phyloP scores from a whole-genome alignment of 1,284 basidiomycete genomes.

The Fomitiporia mediterranea region DNA sequence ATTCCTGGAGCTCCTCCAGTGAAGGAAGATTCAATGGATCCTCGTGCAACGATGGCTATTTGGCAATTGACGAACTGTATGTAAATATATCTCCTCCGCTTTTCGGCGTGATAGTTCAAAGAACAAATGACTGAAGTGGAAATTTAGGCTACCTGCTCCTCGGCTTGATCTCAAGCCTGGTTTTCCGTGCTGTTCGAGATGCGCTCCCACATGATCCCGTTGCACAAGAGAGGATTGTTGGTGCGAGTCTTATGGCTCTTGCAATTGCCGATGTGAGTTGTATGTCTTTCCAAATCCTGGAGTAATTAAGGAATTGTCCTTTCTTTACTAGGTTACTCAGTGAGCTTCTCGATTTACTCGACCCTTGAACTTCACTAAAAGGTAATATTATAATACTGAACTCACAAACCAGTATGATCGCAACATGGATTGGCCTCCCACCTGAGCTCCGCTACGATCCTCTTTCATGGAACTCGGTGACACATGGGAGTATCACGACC shows the following conservation, averaged over 20 bases:
- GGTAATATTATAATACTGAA: background rate
- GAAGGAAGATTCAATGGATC: slow-evolving; percentile 35
- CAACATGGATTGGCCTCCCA: slow-evolving; percentile 56
- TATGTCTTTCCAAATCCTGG: slow-evolving; percentile 10
- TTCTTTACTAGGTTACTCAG: slow-evolving; percentile 44
- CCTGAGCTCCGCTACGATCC: slow-evolving; percentile 46
- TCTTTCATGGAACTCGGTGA: slow-evolving; percentile 60
- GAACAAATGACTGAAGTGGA: background rate
- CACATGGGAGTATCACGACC: slow-evolving; percentile 70
- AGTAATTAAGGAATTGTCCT: background rate
- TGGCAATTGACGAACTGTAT: slow-evolving; percentile 71
- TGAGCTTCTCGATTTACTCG: slow-evolving; percentile 32
- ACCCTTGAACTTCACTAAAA: background rate
- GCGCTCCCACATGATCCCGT: slow-evolving; percentile 52
- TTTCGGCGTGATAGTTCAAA: background rate
- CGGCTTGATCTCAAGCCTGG: slow-evolving; percentile 60
- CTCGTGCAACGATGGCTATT: slow-evolving; percentile 59
- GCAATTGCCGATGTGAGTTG: slow-evolving; percentile 69
- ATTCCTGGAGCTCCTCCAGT: slow-evolving; percentile 43
- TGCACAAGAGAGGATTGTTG: slow-evolving; percentile 67
- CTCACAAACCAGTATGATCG: slow-evolving; percentile 45
- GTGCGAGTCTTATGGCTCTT: slow-evolving; percentile 58
- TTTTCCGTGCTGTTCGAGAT: slow-evolving; percentile 66
- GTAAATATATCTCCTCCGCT: slow-evolving; percentile 25
- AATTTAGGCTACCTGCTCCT: slow-evolving; percentile 61